Evolutionary conservation across 495 filamentous ascomycete species (phyloP).

Genomic region (Venustampulla echinocandica): DNA sequence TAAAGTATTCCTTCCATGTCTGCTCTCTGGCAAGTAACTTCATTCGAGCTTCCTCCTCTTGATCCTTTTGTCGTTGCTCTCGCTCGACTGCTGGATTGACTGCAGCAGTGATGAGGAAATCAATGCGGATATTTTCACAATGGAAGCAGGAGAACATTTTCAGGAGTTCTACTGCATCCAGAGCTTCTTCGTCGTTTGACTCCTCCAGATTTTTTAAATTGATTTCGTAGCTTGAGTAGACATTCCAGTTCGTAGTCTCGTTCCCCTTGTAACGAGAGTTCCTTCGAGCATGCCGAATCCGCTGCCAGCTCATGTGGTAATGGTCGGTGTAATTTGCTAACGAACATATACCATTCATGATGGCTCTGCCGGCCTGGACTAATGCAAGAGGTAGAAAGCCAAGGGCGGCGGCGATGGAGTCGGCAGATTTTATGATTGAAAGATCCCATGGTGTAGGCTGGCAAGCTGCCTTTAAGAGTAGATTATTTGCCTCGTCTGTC

Average conservation of each 20-base stretch:
- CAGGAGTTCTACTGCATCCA: constrained; percentile 31
- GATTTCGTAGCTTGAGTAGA: constrained; percentile 30
- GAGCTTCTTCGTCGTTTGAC: constrained; percentile 4
- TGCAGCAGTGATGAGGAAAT: constrained; percentile 22
- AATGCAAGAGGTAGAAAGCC: constrained; percentile 29
- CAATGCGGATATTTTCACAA: constrained; percentile 27
- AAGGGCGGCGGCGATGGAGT: constrained; percentile 22
- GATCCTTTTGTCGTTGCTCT: not conserved
- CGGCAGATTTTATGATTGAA: constrained; percentile 1
- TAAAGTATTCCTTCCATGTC: not conserved
- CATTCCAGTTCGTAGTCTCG: constrained; percentile 22
- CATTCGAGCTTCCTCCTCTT: not conserved
- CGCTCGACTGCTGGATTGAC: constrained; percentile 1
- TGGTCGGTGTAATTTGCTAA: constrained; percentile 18
- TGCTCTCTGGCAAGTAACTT: not conserved
- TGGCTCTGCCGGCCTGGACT: constrained; percentile 29
- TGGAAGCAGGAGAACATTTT: constrained; percentile 32
- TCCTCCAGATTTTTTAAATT: constrained; percentile 21
- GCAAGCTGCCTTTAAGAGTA: constrained; percentile 30
- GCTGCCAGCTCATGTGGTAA: constrained; percentile 12
- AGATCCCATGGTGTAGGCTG: constrained; percentile 19
- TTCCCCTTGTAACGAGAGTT: constrained; percentile 10
- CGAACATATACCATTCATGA: constrained; percentile 13
- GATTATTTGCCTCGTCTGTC: constrained; percentile 24
- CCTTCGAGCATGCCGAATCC: constrained; percentile 16